A percentile compares a stretch with the other conserved stretches of the same genome.
Evolutionary conservation across 73 alveolate species (phyloP).

Genomic region (Paramecium biaurelia): DNA sequence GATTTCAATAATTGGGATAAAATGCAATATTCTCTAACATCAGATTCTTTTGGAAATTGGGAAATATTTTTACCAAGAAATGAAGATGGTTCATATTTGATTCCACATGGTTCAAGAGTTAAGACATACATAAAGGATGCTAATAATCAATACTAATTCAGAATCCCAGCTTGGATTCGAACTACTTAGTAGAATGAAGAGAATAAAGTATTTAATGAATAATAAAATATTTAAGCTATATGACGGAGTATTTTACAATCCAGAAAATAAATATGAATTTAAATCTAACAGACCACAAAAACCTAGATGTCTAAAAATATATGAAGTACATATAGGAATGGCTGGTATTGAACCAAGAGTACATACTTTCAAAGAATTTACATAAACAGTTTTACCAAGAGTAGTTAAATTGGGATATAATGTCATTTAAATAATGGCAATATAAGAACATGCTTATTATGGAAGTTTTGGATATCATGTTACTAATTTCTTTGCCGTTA

Average conservation of each 20-base stretch:
- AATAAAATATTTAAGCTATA: background rate
- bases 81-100: slow-evolving; percentile 60
- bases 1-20: slow-evolving; percentile 75
- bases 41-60: slow-evolving; percentile 77
- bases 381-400: slow-evolving; percentile 90
- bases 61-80: slow-evolving; percentile 67
- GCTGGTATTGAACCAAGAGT: slow-evolving; percentile 92
- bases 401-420: slow-evolving; percentile 92
- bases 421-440: slow-evolving; percentile 96
- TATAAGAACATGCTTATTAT: slow-evolving; percentile 96
- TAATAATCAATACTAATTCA: slow-evolving; percentile 68
- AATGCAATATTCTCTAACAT: slow-evolving; percentile 53
- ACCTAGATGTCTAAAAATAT: slow-evolving; percentile 87
- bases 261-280: slow-evolving; percentile 76
- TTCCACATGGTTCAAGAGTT: slow-evolving; percentile 71
- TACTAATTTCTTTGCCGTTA: slow-evolving; percentile 89
- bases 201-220: slow-evolving; percentile 16
- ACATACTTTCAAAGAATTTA: slow-evolving; percentile 90
- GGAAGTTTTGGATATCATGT: slow-evolving; percentile 98
- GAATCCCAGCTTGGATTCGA: slow-evolving; percentile 83
- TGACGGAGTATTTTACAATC: slow-evolving; percentile 85
- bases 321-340: slow-evolving; percentile 98
- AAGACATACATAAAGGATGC: slow-evolving; percentile 66
- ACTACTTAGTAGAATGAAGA: slow-evolving; percentile 75
- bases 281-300: slow-evolving; percentile 77